phyloP scores from a whole-genome alignment of 208 protist genomes.

The Acanthamoeba lenticulata region DNA sequence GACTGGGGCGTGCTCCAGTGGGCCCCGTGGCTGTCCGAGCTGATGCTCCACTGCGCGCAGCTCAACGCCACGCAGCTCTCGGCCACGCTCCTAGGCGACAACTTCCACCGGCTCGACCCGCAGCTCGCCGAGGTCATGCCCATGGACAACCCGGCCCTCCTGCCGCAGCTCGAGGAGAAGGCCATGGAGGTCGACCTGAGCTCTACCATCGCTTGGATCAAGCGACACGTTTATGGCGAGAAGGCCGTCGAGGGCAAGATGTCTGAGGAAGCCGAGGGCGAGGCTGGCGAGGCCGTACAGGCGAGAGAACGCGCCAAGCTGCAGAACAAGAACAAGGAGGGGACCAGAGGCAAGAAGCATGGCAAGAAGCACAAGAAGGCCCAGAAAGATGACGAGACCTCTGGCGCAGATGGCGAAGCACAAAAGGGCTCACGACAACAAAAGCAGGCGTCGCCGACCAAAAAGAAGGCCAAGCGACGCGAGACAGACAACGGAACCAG shows the following conservation, averaged over 20 bases:
- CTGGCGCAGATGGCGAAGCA: too few relatives aligned
- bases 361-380: too few relatives aligned
- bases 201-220: conserved; percentile 57
- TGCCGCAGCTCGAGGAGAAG: conserved; percentile 6
- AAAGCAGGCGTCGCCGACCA: too few relatives aligned
- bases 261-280: not conserved
- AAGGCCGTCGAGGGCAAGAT: not conserved
- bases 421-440: too few relatives aligned
- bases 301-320: not conserved
- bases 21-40: conserved; percentile 52
- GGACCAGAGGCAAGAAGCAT: too few relatives aligned
- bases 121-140: not conserved
- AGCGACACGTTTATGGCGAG: conserved; percentile 59
- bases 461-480: not conserved
- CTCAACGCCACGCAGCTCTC: conserved; percentile 53
- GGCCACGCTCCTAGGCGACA: conserved; percentile 11
- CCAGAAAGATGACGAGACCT: too few relatives aligned
- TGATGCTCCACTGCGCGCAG: conserved; percentile 14
- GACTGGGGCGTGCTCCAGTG: conserved; percentile 63
- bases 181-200: conserved; percentile 10
- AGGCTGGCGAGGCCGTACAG: not conserved
- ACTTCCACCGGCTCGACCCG: conserved; percentile 47
- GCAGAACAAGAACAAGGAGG: too few relatives aligned
- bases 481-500: not conserved
- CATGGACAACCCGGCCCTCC: not conserved